phyloP scores from a whole-genome alignment of 257 asterid genomes.

The Solanum chmielewskii region DNA sequence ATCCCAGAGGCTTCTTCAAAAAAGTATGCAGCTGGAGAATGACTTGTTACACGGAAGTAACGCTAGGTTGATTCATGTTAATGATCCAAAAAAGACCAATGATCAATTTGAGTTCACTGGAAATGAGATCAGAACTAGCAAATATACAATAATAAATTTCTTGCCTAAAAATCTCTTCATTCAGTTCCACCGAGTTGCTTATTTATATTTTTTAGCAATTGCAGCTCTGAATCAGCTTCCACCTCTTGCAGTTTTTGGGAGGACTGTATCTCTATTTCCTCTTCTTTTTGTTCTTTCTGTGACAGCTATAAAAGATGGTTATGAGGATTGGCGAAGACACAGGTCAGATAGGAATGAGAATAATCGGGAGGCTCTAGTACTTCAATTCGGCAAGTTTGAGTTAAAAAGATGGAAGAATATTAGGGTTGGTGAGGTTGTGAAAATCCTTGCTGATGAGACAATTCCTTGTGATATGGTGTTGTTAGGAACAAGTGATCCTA shows the following conservation, averaged over 20 bases:
- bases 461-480: constrained; percentile 96
- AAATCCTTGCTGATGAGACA: constrained; percentile 68
- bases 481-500: constrained; percentile 86
- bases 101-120: constrained; percentile 60
- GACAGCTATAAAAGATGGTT: constrained; percentile 96
- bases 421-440: constrained; percentile 82
- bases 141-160: constrained; percentile 71
- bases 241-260: constrained; percentile 97
- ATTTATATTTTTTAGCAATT: constrained; percentile 85
- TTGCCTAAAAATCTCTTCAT: constrained; percentile 91
- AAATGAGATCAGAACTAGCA: constrained; percentile 94
- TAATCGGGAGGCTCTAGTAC: constrained; percentile 79
- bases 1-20: constrained; percentile 49
- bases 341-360: constrained; percentile 97
- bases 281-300: constrained; percentile 94
- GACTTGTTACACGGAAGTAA: constrained; percentile 32
- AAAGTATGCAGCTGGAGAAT: constrained; percentile 76
- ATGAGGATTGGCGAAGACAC: constrained; percentile 99
- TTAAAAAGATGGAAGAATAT: constrained; percentile 75
- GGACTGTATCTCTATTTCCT: constrained; percentile 92
- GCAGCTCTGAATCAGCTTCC: constrained; percentile 97
- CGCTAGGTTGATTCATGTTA: constrained; percentile 69
- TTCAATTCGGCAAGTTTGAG: constrained; percentile 46
- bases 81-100: constrained; percentile 74
- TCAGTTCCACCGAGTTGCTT: constrained; percentile 95